Base-by-base conservation (phyloP, 495 filamentous ascomycete species). In the Podospora tetraspora region DNA sequence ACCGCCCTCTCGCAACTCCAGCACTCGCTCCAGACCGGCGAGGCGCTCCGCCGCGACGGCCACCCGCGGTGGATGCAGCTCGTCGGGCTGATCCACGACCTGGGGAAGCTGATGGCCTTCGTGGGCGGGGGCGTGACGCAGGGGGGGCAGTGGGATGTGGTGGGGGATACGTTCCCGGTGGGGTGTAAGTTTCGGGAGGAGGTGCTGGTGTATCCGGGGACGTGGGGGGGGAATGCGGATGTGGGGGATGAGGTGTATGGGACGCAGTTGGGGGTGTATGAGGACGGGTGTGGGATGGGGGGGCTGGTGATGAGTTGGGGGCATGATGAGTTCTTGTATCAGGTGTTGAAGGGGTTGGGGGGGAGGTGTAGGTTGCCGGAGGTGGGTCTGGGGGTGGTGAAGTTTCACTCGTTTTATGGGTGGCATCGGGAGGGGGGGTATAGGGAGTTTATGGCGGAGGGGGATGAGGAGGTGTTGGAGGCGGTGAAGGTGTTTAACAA, bases 41-140 rank as follows among this genome's bases (percentile, higher is more conserved):
- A 97, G 74, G 92, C 92, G 0, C 93, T 96, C 73, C 88, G 92
- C 21, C 87, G 90, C 56, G 93, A 95, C 73, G 91, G 92, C 71
- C 95, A 96, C 81, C 93, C 93, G 7, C 84, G 91, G 37, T 97
- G 93, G 93, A 94, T 96, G 91, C 93, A 96, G 77, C 79, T 96
- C 23, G 91, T 88, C 0, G 92, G 93, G 1, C 84, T 96, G n/a
- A 90, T 97, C 70, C 93, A 97, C 77, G 93, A 96, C 70, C 83
- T 96, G 16, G 93, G 93, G 70, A 97, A 96, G 79, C 84, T 96
- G 19, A 86, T 96, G 34, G 71, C 77, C 10, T 94, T 88, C 84
- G 93, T 95, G 80, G 92, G 88, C 77, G 89, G 86, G 62, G 91
- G 43, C 16, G 43, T 52, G 16, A 52, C 89, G 11, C 79, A 89